A percentile compares a stretch with the other conserved stretches of the same genome.
Conservation (phyloP, 345 rosid genomes). For the Euphorbia peplus region DNA sequence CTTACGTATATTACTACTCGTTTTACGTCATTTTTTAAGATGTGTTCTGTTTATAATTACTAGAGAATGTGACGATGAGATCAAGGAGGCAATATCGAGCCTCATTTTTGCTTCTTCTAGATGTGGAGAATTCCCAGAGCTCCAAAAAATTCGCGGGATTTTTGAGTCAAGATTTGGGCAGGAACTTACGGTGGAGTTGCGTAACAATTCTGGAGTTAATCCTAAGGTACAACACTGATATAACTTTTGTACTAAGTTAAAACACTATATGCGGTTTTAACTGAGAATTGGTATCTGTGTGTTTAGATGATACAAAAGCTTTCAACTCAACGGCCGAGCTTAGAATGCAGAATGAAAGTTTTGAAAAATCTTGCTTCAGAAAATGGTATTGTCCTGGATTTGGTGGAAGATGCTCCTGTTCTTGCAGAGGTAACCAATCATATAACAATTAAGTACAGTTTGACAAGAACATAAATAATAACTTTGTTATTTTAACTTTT, state of each 20-base stretch:
- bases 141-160: slow-evolving; percentile 36
- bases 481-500: neutral
- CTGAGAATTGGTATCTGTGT: too few relatives aligned
- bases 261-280: too few relatives aligned
- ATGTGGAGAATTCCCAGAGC: slow-evolving; percentile 55
- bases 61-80: slow-evolving; percentile 56
- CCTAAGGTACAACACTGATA: slow-evolving; percentile 31
- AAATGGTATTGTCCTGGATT: slow-evolving; percentile 33
- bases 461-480: neutral
- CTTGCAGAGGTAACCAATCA: slow-evolving; percentile 15
- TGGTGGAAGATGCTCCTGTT: slow-evolving; percentile 16
- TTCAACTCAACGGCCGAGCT: slow-evolving; percentile 32
- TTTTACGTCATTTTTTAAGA: too few relatives aligned
- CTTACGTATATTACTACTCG: too few relatives aligned
- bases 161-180: slow-evolving; percentile 31
- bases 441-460: neutral
- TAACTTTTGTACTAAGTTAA: too few relatives aligned
- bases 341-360: slow-evolving; percentile 38
- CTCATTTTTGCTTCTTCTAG: slow-evolving; percentile 60
- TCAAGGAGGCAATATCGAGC: slow-evolving; percentile 47
- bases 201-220: slow-evolving; percentile 38
- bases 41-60: neutral
- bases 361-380: slow-evolving; percentile 37
- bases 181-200: slow-evolving; percentile 42
- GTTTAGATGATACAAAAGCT: slow-evolving; percentile 47